Percentiles rank a stretch among this genome's conserved stretches.
Evolutionary conservation across 352 stramenopile genomes (phyloP).

Genomic region (Phytopythium kandeliae): DNA sequence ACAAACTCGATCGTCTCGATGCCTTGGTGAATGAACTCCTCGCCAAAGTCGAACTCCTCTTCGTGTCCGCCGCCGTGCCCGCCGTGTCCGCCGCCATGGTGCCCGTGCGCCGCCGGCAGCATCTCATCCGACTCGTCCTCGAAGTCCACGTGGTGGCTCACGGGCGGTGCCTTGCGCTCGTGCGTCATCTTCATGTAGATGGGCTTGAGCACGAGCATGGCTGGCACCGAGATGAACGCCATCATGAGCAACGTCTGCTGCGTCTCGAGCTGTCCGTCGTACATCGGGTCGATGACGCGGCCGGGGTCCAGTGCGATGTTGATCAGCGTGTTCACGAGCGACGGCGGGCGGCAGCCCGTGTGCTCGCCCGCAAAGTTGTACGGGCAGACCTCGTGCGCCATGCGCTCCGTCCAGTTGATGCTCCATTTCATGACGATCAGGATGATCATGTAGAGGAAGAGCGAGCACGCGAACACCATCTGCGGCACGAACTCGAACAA

Average conservation of each 20-base stretch:
- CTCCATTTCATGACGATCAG: slow-evolving; percentile 99
- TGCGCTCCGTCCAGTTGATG: slow-evolving; percentile 97
- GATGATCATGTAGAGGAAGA: slow-evolving; percentile 99
- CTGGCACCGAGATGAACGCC: slow-evolving; percentile 93
- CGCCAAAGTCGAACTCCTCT: slow-evolving; percentile 93
- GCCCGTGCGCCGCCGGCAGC: slow-evolving; percentile 22
- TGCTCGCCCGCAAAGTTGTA: slow-evolving; percentile 92
- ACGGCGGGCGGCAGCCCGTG: slow-evolving; percentile 95
- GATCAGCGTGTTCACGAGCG: slow-evolving; percentile 98
- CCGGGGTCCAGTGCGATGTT: slow-evolving; percentile 97
- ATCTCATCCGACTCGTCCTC: slow-evolving; percentile 72
- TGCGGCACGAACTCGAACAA: slow-evolving; percentile 98
- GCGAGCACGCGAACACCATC: slow-evolving; percentile 93
- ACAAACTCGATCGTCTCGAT: slow-evolving; percentile 99
- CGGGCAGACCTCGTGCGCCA: slow-evolving; percentile 89
- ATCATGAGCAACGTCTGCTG: slow-evolving; percentile 91
- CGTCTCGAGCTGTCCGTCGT: slow-evolving; percentile 87
- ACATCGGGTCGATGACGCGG: slow-evolving; percentile 94
- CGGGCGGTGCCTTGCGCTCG: slow-evolving; percentile 38
- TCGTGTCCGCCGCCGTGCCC: slow-evolving; percentile 37
- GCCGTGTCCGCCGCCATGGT: slow-evolving; percentile 34
- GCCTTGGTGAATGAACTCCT: slow-evolving; percentile 98
- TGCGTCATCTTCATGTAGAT: slow-evolving; percentile 86
- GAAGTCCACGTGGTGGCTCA: slow-evolving; percentile 69
- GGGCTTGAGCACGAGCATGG: slow-evolving; percentile 96